Percentiles rank a stretch among this genome's conserved stretches.
These are phyloP conservation scores for Miscanthus lutarioriparius DNA, from an alignment of 176 grass and related monocot species.

Conservation along the genomic window DNA sequence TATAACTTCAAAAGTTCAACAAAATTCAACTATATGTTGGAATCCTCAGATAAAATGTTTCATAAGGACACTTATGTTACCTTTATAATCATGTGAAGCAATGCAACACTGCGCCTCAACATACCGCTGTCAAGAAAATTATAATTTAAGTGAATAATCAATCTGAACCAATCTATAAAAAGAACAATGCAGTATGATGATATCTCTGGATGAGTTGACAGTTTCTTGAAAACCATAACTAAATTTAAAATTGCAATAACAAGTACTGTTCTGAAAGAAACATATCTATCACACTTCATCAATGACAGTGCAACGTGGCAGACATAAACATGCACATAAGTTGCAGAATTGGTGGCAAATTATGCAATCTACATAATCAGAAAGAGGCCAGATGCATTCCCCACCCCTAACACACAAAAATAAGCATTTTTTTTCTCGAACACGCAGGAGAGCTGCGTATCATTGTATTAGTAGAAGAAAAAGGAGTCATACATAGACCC, in stretches of 20 bases:
- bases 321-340: neutral
- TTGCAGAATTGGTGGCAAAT: neutral
- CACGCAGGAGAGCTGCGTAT: too few species aligned
- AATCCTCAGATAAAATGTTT: conserved; percentile 10
- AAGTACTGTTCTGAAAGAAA: conserved; percentile 8
- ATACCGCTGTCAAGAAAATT: conserved; percentile 68
- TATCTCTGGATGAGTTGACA: conserved; percentile 12
- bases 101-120: conserved; percentile 96
- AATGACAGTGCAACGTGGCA: neutral
- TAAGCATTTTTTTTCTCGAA: too few species aligned
- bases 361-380: neutral
- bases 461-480: too few species aligned
- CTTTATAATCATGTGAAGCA: conserved; percentile 98
- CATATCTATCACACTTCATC: neutral
- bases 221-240: conserved; percentile 2
- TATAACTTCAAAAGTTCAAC: conserved; percentile 1
- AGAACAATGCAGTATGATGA: conserved; percentile 28
- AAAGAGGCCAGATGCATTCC: neutral
- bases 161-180: conserved; percentile 17
- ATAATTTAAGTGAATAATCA: conserved; percentile 9
- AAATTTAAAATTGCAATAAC: neutral
- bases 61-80: conserved; percentile 37
- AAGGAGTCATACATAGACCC: too few species aligned
- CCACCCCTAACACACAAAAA: neutral
- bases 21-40: conserved; percentile 20